Base-by-base conservation (phyloP, 495 filamentous ascomycete species). In the Chaetomium tenue region DNA sequence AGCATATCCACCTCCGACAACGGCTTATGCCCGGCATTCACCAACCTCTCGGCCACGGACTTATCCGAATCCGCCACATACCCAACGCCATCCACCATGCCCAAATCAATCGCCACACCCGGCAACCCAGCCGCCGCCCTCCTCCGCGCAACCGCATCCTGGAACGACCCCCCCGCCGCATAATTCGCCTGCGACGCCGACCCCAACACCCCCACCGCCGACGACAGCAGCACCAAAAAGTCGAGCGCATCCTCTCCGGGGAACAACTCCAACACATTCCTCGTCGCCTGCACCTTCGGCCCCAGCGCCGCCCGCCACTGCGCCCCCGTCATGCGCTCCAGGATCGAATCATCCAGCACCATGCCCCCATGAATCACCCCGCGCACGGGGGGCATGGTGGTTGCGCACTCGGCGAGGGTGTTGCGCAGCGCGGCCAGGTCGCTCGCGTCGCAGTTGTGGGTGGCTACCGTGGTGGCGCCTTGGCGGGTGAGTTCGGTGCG, bases 211-310 rank as follows among this genome's bases (percentile, higher is more conserved):
- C 79, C 84, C 9, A 80, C 72, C 0, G 82, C 65, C 1, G 87
- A 89, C n/a, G 83, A 84, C 12, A 87, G 74, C 16, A 78, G 72
- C 51, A 88, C 71, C 68, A 89, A 88, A 75, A 89, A 89, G 67
- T 88, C 85, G 2, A 88, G 74, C 47, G 66, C 28, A 6, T 30
- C 28, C 28, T 2, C 28, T 6, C 28, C 28, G 62, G 15, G 12
- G 8, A 66, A 23, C 7, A 28, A 20, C 7, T 20, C 5, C 78
- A 37, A 75, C 48, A 63, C 66, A 9, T 74, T 64, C 64, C 78
- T 82, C 13, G 80, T 68, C 3, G 74, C 75, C 18, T 71, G 66
- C 0, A 75, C 77, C 76, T 87, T 83, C 51, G 81, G 79, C 20
- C 77, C 72, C 56, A 84, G 77, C 15, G 76, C 63, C 3, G 74